These are phyloP conservation scores for Clavulina sp. DNA, from an alignment of 768 basidiomycete genomes.

Conservation along the genomic window DNA sequence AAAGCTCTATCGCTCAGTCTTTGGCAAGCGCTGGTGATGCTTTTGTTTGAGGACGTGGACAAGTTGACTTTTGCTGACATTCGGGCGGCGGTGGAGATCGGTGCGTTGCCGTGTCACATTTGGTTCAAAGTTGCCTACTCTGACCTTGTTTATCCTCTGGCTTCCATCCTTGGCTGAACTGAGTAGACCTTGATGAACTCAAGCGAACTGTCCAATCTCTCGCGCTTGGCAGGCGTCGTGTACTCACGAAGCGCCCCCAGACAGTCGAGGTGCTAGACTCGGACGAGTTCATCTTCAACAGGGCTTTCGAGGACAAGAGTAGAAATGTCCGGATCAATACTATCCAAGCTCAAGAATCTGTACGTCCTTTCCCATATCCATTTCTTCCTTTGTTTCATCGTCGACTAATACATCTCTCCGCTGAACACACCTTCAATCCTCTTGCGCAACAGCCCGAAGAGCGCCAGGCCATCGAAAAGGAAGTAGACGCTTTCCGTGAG, in stretches of 20 bases:
- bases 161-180: not conserved
- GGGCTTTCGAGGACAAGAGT: constrained; percentile 60
- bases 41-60: constrained; percentile 46
- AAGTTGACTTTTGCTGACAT: constrained; percentile 54
- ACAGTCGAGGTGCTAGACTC: constrained; percentile 60
- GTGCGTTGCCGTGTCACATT: constrained; percentile 27
- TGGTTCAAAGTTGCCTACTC: not conserved
- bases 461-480: constrained; percentile 56
- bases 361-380: constrained; percentile 23
- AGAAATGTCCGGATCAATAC: constrained; percentile 84
- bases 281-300: constrained; percentile 71
- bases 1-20: constrained; percentile 87
- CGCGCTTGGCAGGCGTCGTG: constrained; percentile 78
- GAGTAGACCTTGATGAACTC: constrained; percentile 50
- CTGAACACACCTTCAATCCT: not conserved
- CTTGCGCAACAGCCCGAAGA: constrained; percentile 54
- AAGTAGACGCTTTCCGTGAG: constrained; percentile 76
- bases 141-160: not conserved
- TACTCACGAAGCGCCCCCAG: constrained; percentile 60
- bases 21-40: constrained; percentile 73
- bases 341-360: constrained; percentile 85
- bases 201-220: constrained; percentile 80
- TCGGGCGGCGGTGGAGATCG: constrained; percentile 45
- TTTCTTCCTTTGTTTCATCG: not conserved
- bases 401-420: not conserved